Evolutionary conservation across 2,329 filamentous ascomycete species (phyloP), one percentile per base, ranked within the genome.

Genomic region (Talaromyces sp.): DNA sequence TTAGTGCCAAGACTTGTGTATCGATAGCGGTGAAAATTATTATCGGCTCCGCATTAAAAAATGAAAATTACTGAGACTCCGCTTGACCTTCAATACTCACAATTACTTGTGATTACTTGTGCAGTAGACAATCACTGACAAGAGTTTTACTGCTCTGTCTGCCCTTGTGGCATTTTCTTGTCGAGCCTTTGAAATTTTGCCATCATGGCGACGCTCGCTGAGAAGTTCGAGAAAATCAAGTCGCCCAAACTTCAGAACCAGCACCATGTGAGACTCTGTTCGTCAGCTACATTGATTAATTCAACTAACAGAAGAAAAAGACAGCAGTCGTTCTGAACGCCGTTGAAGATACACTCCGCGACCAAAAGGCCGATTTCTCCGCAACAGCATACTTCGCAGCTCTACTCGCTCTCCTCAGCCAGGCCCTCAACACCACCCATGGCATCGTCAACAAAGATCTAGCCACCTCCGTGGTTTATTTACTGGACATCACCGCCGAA

Each of bases 181-280:
- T 59, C 37, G 37, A 27, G 22, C 19, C 31, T 4, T 27, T 13
- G 3, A 19, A 43, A 31, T n/a, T 41, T 3, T 3, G 60, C 49
- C 45, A 80, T 72, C 72, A 83, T 83, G 82, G 78, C 79, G 81
- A 87, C 87, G 79, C 82, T 98, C 74, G 88, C 90, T 78, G 94
- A 97, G 84, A 96, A 93, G 84, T 87, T 99, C 77, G 91, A 94
- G 82, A 97, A 96, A 86, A 97, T 98, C 79, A 91, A 95, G 81
- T 95, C 91, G 76, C 95, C 95, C 64, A 97, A 96, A 80, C 87
- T 97, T 73, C 92, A 98, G 80, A 97, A 91, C 78, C 93, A 97
- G 81, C 89, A 96, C 79, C 92, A 93, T 86, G 93, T 95, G 82
- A 71, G 83, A 77, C 33, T 24, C 24, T 52, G 24, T 22, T 16